Percentiles rank a stretch among this genome's conserved stretches.
phyloP scores from a whole-genome alignment of 2,329 filamentous ascomycete genomes.

The Sporothrix brunneoviolacea region DNA sequence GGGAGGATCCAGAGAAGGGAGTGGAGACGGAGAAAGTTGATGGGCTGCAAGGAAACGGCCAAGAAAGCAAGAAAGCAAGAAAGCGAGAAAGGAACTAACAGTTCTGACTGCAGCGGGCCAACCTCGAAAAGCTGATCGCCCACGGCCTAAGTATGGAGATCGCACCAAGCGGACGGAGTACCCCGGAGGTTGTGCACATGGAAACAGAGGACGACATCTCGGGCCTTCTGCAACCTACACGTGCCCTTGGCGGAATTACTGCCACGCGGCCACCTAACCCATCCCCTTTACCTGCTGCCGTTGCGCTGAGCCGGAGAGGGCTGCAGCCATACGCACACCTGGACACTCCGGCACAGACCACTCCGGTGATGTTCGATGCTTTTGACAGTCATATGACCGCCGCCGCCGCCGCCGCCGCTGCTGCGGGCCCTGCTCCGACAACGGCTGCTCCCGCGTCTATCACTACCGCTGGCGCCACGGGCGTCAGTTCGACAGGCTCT shows the following conservation, averaged over 20 bases:
- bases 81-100: not conserved
- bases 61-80: no score
- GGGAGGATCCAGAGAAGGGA: not conserved
- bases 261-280: no score
- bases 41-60: no score
- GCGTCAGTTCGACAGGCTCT: not conserved
- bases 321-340: not conserved
- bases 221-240: slow-evolving; percentile 9
- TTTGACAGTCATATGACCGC: slow-evolving; percentile 7
- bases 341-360: no score
- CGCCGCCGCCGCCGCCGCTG: not conserved
- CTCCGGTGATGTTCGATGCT: slow-evolving; percentile 8
- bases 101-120: slow-evolving; percentile 26
- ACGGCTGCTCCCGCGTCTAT: not conserved
- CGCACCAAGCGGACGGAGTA: slow-evolving; percentile 23
- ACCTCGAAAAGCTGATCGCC: slow-evolving; percentile 46
- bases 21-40: not conserved
- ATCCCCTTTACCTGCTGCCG: not conserved
- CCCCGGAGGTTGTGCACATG: slow-evolving; percentile 15
- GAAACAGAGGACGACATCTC: slow-evolving; percentile 18
- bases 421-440: not conserved
- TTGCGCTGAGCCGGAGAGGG: no score
- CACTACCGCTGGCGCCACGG: not conserved
- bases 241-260: no score
- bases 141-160: slow-evolving; percentile 33